Percentiles rank a stretch among this genome's conserved stretches.
phyloP scores from a whole-genome alignment of 2,329 filamentous ascomycete genomes.

The Tolypocladium album region DNA sequence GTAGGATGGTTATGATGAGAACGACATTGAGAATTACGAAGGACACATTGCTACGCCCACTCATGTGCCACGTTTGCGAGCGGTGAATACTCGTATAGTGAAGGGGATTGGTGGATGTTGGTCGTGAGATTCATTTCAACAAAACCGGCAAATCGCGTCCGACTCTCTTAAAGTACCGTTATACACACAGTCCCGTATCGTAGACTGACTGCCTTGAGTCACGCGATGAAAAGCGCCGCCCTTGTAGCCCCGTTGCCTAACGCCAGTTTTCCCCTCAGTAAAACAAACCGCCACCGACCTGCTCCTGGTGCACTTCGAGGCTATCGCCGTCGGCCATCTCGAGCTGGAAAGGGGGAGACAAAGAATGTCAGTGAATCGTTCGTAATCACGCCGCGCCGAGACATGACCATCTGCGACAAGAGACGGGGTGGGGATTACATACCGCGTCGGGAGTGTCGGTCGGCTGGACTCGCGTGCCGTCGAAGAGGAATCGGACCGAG shows the following conservation, averaged over 20 bases:
- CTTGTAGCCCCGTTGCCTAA: background rate
- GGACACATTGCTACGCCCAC: background rate
- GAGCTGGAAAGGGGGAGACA: conserved; percentile 44
- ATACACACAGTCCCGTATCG: background rate
- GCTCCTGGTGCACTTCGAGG: conserved; percentile 95
- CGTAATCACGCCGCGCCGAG: too few relatives aligned
- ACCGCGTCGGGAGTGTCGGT: conserved; percentile 87
- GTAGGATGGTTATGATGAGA: background rate
- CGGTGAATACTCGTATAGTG: background rate
- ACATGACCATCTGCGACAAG: background rate
- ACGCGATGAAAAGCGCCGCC: background rate
- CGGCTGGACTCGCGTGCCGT: conserved; percentile 84
- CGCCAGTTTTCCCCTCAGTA: background rate
- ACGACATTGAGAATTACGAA: background rate
- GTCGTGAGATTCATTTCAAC: background rate
- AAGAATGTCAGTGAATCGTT: background rate
- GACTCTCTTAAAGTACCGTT: background rate
- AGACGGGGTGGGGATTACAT: conserved; percentile 25
- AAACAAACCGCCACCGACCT: conserved; percentile 63
- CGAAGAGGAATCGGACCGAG: conserved; percentile 89
- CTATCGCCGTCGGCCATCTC: conserved; percentile 96
- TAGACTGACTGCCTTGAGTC: background rate
- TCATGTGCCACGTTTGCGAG: background rate
- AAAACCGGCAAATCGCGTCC: background rate
- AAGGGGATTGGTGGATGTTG: background rate